Base-by-base conservation (phyloP, 441 rosid species). In the Theobroma grandiflorum region DNA sequence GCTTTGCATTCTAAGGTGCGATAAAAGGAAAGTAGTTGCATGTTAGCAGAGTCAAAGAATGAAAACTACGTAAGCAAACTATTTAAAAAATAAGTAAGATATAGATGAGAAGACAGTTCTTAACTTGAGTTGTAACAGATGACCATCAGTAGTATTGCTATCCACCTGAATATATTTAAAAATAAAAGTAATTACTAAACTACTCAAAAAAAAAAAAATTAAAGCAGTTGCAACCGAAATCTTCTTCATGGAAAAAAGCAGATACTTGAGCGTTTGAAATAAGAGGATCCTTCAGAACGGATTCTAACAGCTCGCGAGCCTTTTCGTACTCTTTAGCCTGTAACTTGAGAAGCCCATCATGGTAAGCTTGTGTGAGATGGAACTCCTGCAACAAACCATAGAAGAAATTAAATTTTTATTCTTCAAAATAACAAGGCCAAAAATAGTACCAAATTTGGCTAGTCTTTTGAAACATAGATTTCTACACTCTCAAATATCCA, bases 61-160 rank as follows among this genome's bases (percentile, higher is more conserved):
- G 66, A 55, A 68, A 77, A 77, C 42, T 20, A 42, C 43, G 3
- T 10, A 31, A 26, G n/a, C 45, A 65, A 33, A 49, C 61, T 45
- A 40, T 42, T n/a, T 50, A 12, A 20, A 68, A n/a, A 26, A 6
- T 0, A 20, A 74, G 81, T 40, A 18, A 45, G 70, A 62, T 47
- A 63, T 16, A 61, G 53, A 22, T 7, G 16, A 67, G 20, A 50
- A 50, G 47, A 52, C 40, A 10, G 63, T 52, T 78, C 78, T 49
- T 86, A 70, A 92, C 99, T 98, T 97, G 84, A 95, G 97, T 85
- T 97, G 97, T 86, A 90, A 90, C 78, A 94, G 85, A 88, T 97
- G 98, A 84, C 90, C 88, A 57, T 94, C 98, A 49, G 89, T 90
- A 22, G 94, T 86, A 82, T 82, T 88, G 82, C 86, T 82, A 83